These are phyloP conservation scores for sweet orange (Citrus sinensis) DNA, from an alignment of 345 rosid genomes.

Conservation along the genomic window DNA sequence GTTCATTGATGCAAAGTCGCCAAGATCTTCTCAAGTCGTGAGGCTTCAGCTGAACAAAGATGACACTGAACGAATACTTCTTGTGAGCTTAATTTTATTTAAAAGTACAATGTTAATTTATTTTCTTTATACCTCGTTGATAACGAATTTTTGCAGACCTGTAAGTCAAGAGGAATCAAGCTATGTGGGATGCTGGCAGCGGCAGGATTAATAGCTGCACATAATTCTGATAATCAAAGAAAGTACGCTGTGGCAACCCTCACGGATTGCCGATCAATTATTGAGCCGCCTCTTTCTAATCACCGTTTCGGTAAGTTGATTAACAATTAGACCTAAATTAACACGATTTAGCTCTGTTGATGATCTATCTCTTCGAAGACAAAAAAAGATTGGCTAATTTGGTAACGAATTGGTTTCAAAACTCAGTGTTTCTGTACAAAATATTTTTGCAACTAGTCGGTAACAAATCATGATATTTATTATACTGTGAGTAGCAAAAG, in stretches of 20 bases:
- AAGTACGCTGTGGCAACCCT: slow-evolving; percentile 30
- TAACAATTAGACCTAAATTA: too few species aligned
- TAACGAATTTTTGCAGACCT: slow-evolving; percentile 15
- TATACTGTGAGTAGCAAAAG: too few species aligned
- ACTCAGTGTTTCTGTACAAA: too few species aligned
- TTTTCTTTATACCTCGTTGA: background rate
- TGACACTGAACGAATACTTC: slow-evolving; percentile 30
- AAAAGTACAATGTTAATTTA: background rate
- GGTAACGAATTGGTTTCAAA: too few species aligned
- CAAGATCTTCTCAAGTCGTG: slow-evolving; percentile 37
- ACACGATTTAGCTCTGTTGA: too few species aligned
- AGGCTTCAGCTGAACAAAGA: slow-evolving; percentile 28
- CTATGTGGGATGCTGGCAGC: slow-evolving; percentile 25
- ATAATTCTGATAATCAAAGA: slow-evolving; percentile 7
- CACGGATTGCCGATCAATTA: slow-evolving; percentile 33
- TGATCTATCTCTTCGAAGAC: too few species aligned
- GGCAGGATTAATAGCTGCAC: slow-evolving; percentile 28
- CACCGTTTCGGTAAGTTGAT: slow-evolving; percentile 32
- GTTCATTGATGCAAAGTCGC: slow-evolving; percentile 34
- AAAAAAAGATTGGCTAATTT: too few species aligned
- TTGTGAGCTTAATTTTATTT: slow-evolving; percentile 17
- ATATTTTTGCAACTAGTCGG: too few species aligned
- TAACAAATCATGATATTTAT: too few species aligned
- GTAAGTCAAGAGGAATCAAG: slow-evolving; percentile 25
- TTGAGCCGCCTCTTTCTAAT: slow-evolving; percentile 35